Conservation (phyloP, 306 rosid genomes). For the Abrus pulchellus region DNA sequence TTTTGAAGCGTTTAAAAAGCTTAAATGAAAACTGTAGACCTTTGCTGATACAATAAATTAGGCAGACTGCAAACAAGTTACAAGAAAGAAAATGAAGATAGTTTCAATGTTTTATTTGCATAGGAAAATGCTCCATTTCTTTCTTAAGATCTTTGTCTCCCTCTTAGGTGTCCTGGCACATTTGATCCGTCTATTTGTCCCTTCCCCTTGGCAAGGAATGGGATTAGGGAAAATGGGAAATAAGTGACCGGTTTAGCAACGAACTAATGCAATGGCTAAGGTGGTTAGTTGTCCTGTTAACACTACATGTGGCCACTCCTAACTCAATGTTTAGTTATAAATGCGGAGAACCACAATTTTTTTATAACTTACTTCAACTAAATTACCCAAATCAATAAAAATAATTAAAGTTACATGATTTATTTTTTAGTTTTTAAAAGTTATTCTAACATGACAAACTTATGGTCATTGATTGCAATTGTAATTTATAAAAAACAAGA, state of each 20-base stretch:
- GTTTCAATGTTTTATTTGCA: constrained; percentile 45
- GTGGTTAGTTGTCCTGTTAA: no score
- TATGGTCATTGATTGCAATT: no score
- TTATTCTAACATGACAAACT: no score
- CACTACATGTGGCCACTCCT: no score
- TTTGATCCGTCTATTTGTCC: background rate
- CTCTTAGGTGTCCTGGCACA: background rate
- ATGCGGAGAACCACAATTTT: no score
- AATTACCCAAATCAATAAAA: no score
- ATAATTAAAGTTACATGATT: no score
- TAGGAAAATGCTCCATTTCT: constrained; percentile 49
- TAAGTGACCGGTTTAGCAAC: background rate
- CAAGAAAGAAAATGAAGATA: constrained; percentile 36
- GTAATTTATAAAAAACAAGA: no score
- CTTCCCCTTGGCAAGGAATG: background rate
- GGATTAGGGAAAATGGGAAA: background rate
- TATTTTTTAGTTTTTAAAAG: no score
- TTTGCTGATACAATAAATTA: background rate
- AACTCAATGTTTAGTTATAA: no score
- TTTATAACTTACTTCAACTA: no score
- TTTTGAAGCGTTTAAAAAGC: background rate
- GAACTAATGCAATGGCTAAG: background rate
- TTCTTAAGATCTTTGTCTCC: background rate
- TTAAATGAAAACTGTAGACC: background rate
- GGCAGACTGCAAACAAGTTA: background rate